Evolutionary conservation across 495 filamentous ascomycete genomes (phyloP).

Genomic region (Neurospora sp.): DNA sequence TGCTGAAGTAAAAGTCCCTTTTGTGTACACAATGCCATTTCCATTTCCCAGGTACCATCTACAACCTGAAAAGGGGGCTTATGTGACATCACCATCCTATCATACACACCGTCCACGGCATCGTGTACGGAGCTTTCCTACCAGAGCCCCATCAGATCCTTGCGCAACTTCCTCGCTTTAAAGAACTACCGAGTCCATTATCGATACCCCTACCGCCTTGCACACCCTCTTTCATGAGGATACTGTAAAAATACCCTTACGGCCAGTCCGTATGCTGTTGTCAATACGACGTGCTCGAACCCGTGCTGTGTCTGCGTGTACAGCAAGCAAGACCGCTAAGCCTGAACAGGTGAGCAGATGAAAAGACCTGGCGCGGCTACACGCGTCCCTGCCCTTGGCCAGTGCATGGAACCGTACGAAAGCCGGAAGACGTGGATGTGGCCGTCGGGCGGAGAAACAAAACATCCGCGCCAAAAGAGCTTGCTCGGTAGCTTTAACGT

Average conservation of each 20-base stretch:
- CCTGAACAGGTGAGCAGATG: not conserved
- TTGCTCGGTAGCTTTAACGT: constrained; percentile 5
- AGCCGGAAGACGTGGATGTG: not conserved
- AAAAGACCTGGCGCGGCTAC: not conserved
- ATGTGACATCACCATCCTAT: not conserved
- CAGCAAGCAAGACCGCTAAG: not conserved
- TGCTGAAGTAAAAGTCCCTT: not conserved
- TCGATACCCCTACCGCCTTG: not conserved
- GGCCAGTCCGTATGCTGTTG: not conserved
- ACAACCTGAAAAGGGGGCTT: not conserved
- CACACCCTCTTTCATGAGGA: not conserved
- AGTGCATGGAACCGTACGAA: constrained; percentile 2
- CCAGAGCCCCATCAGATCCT: not conserved
- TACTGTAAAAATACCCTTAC: not conserved
- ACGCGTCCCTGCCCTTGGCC: constrained; percentile 4
- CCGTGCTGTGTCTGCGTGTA: not conserved
- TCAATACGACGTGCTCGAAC: not conserved
- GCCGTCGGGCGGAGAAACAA: not conserved
- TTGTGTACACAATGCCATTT: not conserved
- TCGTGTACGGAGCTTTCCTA: not conserved
- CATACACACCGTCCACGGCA: not conserved
- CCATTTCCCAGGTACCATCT: not conserved
- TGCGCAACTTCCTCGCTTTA: not conserved
- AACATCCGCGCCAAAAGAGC: not conserved
- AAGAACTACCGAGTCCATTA: not conserved